Base-by-base conservation (phyloP, 208 protist species). In the Wallacemonas collosoma region DNA sequence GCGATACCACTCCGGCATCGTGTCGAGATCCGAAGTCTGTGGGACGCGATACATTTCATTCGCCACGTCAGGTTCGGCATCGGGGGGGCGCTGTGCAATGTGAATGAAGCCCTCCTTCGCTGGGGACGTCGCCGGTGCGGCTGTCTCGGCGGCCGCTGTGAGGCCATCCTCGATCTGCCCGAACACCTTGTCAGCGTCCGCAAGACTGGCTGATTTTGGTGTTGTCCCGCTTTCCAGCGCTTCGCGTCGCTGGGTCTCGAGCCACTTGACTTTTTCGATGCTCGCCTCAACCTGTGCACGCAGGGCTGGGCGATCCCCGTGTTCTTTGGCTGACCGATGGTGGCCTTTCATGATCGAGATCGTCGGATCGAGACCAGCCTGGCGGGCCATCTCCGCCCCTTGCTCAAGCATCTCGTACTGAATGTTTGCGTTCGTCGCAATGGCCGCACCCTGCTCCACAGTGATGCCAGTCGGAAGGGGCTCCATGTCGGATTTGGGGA, bases 381-480 rank as follows among this genome's bases (percentile, higher is more conserved):
- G 64, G 57, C 82, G 80, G 3, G 91, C 80, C 47, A 86, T 77
- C 72, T 93, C 82, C 3, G 85, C 82, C 2, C 63, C 71, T 63
- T 96, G 89, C 80, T 94, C 87, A 39, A 96, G 71, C 79, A 89
- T 83, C 67, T 96, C 87, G 68, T 93, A 76, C 75, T 93, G 87
- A 47, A 94, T 88, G 69, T 67, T 85, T 45, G 85, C 89, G 65
- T 93, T 77, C 3, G 85, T 77, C 60, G 86, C 89, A 55, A 96
- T 90, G 47, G 83, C 77, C 26, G 86, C 86, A 45, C 79, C 92
- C 58, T 96, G 92, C 79, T 94, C 89, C 39, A 96, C 87, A 0
- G 91, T 96, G 26, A 96, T 82, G 7, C 91, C 91, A 2, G 84
- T 92, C 41, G 87, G 84, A 39, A 96, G 80, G 3, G 86, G 87